Evolutionary conservation across 352 stramenopile species (phyloP), one percentile per base, ranked within the genome.

Genomic region (Pythium sp.): DNA sequence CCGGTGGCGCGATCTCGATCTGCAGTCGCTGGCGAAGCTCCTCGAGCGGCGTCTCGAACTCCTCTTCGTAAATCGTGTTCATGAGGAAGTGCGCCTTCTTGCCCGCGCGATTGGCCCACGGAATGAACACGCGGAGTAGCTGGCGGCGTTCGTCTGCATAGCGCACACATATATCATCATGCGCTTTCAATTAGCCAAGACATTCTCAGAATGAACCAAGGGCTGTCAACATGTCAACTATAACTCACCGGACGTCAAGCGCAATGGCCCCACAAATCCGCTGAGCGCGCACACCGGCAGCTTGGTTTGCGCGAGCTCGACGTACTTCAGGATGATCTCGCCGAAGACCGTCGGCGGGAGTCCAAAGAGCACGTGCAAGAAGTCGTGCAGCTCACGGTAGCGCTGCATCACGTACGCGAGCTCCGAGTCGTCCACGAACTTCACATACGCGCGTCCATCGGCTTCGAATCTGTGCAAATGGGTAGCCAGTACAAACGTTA

Each of bases 241-340:
- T 58, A 5, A 70, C 75, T 55, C 65, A 87, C 79, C 70, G 1
- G 74, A 81, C 18, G 82, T 80, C 15, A 98, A 75, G 49, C 89
- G 84, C 41, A 98, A 73, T 8, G 89, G 85, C 1, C 96, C 97
- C 2, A 98, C 85, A 38, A 98, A 92, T 38, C 87, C 91, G 18
- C 89, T 96, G 28, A 99, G 76, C n/a, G 96, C 92, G 43, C 89
- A 92, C 46, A 99, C 84, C 1, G 97, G 97, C 57, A 99, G 78
- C 36, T 91, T 89, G 1, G 95, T 99, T 75, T 99, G 97, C 58
- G 97, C 90, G 63, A 99, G 83, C 79, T 99, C 97, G 38, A 99
- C 89, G 81, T 95, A 99, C 76, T 99, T 99, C 53, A 99, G 86
- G 28, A 86, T 91, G 68, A 99, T 87, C 79, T 99, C 97, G 56